These are phyloP conservation scores for Teratosphaeria viscida DNA, from an alignment of 2,329 filamentous ascomycete genomes.

Conservation along the genomic window DNA sequence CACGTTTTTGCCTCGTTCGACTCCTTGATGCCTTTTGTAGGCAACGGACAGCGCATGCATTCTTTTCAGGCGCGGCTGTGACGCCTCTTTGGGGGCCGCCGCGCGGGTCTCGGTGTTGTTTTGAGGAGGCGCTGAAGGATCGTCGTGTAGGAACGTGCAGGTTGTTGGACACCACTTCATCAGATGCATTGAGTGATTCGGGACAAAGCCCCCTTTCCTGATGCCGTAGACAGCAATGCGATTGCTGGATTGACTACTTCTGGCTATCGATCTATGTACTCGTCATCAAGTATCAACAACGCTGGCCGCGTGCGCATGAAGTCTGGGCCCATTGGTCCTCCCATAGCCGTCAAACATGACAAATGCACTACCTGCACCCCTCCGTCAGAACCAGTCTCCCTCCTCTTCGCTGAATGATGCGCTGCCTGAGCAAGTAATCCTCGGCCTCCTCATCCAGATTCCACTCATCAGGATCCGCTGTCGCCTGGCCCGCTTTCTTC, in stretches of 20 bases:
- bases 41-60: background rate
- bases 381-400: background rate
- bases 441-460: slow-evolving; percentile 24
- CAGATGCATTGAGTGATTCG: background rate
- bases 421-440: slow-evolving; percentile 30
- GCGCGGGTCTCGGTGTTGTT: background rate
- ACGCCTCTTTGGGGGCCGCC: background rate
- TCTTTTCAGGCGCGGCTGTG: background rate
- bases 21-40: background rate
- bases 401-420: slow-evolving; percentile 20
- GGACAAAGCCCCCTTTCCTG: background rate
- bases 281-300: too few species aligned
- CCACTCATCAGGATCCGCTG: slow-evolving; percentile 25
- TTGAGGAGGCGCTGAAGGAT: background rate
- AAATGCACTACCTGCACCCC: background rate
- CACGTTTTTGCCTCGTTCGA: background rate
- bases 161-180: background rate
- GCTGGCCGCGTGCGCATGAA: background rate
- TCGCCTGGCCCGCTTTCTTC: slow-evolving; percentile 20
- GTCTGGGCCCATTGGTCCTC: background rate
- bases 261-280: background rate
- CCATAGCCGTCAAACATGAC: background rate
- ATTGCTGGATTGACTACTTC: background rate
- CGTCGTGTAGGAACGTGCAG: background rate
- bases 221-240: background rate